Evolutionary conservation across 352 stramenopile genomes (phyloP).

Genomic region (Globisporangium sylvaticum): DNA sequence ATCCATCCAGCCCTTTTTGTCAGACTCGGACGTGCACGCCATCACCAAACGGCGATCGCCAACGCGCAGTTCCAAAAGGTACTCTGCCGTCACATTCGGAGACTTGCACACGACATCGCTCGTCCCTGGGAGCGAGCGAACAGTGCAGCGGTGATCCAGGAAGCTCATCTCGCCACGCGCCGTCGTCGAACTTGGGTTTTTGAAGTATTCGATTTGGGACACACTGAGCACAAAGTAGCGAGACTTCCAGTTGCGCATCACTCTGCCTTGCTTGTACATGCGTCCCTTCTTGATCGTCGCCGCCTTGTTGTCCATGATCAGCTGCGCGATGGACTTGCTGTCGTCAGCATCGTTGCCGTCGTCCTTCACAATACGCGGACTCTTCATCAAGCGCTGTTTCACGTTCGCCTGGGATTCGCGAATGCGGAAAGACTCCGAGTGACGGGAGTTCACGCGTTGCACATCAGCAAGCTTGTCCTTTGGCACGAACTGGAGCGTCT

Average conservation of each 20-base stretch:
- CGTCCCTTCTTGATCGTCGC: slow-evolving; percentile 86
- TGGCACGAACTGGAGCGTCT: slow-evolving; percentile 81
- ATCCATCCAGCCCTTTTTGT: slow-evolving; percentile 87
- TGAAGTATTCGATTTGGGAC: slow-evolving; percentile 84
- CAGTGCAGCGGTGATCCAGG: slow-evolving; percentile 69
- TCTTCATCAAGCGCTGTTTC: slow-evolving; percentile 72
- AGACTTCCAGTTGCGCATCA: slow-evolving; percentile 86
- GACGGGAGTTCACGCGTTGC: slow-evolving; percentile 76
- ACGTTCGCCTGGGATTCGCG: slow-evolving; percentile 56
- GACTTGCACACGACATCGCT: slow-evolving; percentile 68
- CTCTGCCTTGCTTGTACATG: slow-evolving; percentile 84
- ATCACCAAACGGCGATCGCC: slow-evolving; percentile 78
- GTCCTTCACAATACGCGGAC: slow-evolving; percentile 67
- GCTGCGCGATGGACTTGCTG: slow-evolving; percentile 74
- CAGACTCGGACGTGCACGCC: slow-evolving; percentile 78
- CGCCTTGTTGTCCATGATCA: slow-evolving; percentile 83
- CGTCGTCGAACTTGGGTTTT: slow-evolving; percentile 74
- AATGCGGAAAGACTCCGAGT: slow-evolving; percentile 72
- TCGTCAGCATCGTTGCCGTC: slow-evolving; percentile 68
- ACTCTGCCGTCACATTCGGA: slow-evolving; percentile 68
- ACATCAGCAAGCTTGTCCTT: slow-evolving; percentile 84
- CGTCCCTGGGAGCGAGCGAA: slow-evolving; percentile 61
- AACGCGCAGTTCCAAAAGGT: slow-evolving; percentile 67
- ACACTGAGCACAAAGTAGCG: slow-evolving; percentile 86
- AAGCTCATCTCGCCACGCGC: slow-evolving; percentile 80